Evolutionary conservation across 176 grass and related monocot species (phyloP).

Genomic region (Carex scoparia): DNA sequence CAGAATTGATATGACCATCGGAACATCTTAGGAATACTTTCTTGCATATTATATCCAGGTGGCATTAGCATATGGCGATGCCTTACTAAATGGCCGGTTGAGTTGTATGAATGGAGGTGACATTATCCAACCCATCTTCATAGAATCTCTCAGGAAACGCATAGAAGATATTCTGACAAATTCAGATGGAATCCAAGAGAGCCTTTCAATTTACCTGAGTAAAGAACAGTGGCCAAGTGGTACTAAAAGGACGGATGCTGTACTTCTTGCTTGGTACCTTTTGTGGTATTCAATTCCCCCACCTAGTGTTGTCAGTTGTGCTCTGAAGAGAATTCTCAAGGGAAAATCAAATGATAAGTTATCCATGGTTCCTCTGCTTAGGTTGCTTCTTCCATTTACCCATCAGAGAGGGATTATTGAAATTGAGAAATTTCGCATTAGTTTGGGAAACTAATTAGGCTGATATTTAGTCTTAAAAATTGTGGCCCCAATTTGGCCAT

Average conservation of each 20-base stretch:
- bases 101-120: conserved; percentile 43
- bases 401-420: conserved; percentile 56
- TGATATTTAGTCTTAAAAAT: neutral
- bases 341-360: conserved; percentile 2
- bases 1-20: conserved; percentile 8
- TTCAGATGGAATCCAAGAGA: conserved; percentile 38
- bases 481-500: neutral
- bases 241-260: conserved; percentile 16
- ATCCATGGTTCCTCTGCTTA: conserved; percentile 68
- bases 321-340: conserved; percentile 40
- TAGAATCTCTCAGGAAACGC: conserved; percentile 70
- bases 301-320: conserved; percentile 46
- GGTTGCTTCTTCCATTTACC: conserved; percentile 52
- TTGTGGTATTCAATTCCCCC: conserved; percentile 81
- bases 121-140: conserved; percentile 65
- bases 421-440: conserved; percentile 56
- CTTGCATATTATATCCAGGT: conserved; percentile 41
- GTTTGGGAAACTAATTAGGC: conserved; percentile 14
- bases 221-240: conserved; percentile 59
- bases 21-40: neutral
- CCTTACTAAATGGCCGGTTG: conserved; percentile 60
- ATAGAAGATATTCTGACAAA: conserved; percentile 48
- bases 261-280: conserved; percentile 83
- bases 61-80: conserved; percentile 67
- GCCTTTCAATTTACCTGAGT: conserved; percentile 48